Conservation (phyloP, 164 flowering plant genomes). For the Magnolia changhungtana region DNA sequence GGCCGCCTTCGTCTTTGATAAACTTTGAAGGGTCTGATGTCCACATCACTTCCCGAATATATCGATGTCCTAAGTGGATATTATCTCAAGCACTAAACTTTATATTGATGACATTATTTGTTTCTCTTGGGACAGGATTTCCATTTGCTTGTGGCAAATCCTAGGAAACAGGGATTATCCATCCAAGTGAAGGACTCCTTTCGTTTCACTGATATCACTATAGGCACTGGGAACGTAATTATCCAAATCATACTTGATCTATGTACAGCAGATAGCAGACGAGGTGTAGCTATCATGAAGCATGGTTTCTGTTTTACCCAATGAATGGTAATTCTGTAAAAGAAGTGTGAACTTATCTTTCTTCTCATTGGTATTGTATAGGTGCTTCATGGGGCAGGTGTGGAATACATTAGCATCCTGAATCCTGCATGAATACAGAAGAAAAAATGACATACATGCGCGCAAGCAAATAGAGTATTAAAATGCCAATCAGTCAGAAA, state of each 20-base stretch:
- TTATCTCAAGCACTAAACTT: conserved; percentile 5
- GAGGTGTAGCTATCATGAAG: background rate
- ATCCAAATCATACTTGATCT: conserved; percentile 3
- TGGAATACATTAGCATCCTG: no score
- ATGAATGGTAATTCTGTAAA: no score
- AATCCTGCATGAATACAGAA: no score
- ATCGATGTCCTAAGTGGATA: background rate
- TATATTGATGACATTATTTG: conserved; percentile 6
- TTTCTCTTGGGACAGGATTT: conserved; percentile 63
- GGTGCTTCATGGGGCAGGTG: no score
- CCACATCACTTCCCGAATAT: no score
- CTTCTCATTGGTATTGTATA: no score
- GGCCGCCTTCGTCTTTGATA: no score
- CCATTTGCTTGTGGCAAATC: conserved; percentile 81
- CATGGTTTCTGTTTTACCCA: background rate
- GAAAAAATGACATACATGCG: no score
- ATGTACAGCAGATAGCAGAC: background rate
- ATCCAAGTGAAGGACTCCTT: conserved; percentile 80
- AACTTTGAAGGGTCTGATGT: no score
- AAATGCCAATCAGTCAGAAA: no score
- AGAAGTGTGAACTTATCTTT: no score
- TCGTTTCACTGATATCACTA: conserved; percentile 67
- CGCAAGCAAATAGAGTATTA: no score
- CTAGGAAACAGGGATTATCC: conserved; percentile 58
- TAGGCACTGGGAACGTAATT: conserved; percentile 84